These are phyloP conservation scores for Hevea brasiliensis DNA, from an alignment of 345 rosid species.

Conservation along the genomic window DNA sequence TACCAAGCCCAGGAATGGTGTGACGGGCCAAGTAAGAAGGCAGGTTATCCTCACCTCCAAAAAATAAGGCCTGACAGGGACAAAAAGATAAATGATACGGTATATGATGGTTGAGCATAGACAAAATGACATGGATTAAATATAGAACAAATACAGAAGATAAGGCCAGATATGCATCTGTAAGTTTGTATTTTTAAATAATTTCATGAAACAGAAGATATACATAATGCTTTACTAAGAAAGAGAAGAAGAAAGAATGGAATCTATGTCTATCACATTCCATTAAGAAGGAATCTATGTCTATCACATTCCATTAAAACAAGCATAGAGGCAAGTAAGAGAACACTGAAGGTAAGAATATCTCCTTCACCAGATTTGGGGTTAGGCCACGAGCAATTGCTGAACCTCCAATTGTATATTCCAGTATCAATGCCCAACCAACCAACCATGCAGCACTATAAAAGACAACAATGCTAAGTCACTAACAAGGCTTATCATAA, in stretches of 20 bases:
- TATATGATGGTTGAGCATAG: neutral
- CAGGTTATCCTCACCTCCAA: conserved; percentile 31
- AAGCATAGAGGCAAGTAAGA: neutral
- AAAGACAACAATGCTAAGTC: neutral
- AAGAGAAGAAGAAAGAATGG: neutral
- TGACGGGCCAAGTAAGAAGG: conserved; percentile 34
- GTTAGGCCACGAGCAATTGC: conserved; percentile 94
- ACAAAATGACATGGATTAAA: neutral
- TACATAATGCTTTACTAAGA: neutral
- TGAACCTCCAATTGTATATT: conserved; percentile 92
- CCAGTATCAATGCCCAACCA: conserved; percentile 93
- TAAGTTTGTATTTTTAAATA: neutral
- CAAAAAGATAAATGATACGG: neutral
- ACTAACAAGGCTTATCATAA: neutral
- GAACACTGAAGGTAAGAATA: neutral
- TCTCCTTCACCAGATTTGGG: conserved; percentile 62
- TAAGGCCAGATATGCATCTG: neutral
- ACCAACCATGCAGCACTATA: conserved; percentile 88
- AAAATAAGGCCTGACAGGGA: conserved; percentile 27
- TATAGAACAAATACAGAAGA: neutral
- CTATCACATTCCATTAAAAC: neutral
- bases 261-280: neutral
- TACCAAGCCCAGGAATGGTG: conserved; percentile 22
- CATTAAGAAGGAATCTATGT: neutral
- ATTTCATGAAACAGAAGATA: neutral